Evolutionary conservation across 2,329 filamentous ascomycete species (phyloP), one percentile per base, ranked within the genome.

Genomic region (Chaetomiaceae sp.): DNA sequence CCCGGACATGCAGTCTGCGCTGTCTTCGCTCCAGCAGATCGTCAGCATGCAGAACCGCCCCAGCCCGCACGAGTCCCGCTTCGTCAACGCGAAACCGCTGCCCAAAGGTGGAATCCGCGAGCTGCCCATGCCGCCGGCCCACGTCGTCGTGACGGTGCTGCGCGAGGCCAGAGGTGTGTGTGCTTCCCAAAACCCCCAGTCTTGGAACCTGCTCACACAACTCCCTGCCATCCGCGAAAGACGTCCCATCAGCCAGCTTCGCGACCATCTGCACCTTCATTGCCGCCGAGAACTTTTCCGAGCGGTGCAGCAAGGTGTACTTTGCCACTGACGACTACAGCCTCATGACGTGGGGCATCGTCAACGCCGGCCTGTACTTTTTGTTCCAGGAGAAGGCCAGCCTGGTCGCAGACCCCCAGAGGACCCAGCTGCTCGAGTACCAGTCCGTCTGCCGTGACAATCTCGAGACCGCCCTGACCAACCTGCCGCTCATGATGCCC

Each of bases 401-500:
- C 8, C 54, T 68, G n/a, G 64, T 69, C 10, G 63, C 61, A 5
- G 69, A 70, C 38, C 59, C 62, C 6, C 50, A 52, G 21, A 27
- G 33, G 7, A 56, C 50, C 6, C 58, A 60, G 39, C 42, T 62
- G 42, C 55, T 68, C 17, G 65, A 72, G 48, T 71, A 72, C 42
- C 64, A 67, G 33, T 59, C 67, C 33, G 62, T 72, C 51, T 76
- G 73, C 52, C 70, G 71, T 37, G 66, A 69, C 47, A 79, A 79
- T 50, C 61, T 78, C 17, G 75, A 79, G 59, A 77, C 74, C 10
- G 70, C 70, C 4, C 63, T 79, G 1, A 69, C 72, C 23, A 73
- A 76, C 57, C 67, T 83, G 49, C 76, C 76, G 12, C 66, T 85
- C 20, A 72, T 84, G 56, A 67, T 83, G 59, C 76, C 80, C 1